Conservation (phyloP, 768 basidiomycete genomes). For the Xanthoconium purpureum region DNA sequence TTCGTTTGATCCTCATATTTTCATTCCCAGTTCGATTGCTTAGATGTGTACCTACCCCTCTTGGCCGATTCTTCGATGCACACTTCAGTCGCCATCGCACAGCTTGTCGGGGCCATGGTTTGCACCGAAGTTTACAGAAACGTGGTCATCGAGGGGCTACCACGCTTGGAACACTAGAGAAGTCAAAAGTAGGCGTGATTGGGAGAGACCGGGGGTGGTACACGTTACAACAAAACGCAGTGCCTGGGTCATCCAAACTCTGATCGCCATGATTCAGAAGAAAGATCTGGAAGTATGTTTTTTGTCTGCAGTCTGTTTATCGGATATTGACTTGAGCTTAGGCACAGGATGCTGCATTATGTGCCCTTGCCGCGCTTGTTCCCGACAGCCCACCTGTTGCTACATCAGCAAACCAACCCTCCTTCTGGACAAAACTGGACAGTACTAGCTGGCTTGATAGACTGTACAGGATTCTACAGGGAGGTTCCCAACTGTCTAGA, state of each 20-base stretch:
- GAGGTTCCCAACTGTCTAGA: neutral
- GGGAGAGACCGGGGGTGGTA: conserved; percentile 59
- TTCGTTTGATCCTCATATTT: conserved; percentile 17
- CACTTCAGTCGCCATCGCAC: conserved; percentile 50
- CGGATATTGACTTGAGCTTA: conserved; percentile 20
- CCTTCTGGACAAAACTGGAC: neutral
- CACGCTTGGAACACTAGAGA: conserved; percentile 54
- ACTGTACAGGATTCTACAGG: neutral
- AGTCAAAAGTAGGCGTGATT: conserved; percentile 59
- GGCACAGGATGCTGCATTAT: conserved; percentile 65
- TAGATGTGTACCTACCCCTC: conserved; percentile 68
- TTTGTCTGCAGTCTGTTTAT: neutral
- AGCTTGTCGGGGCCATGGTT: conserved; percentile 53
- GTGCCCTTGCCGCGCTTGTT: conserved; percentile 61
- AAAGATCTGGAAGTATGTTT: conserved; percentile 52
- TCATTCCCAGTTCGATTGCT: conserved; percentile 45
- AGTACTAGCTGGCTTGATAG: no score
- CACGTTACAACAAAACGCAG: conserved; percentile 43
- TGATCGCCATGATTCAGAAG: conserved; percentile 46
- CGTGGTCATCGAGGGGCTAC: conserved; percentile 60
- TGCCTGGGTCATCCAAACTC: conserved; percentile 56
- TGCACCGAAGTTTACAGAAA: conserved; percentile 49
- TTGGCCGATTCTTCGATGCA: conserved; percentile 45
- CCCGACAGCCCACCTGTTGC: conserved; percentile 51
- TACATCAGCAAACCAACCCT: neutral